A percentile compares a stretch with the other conserved stretches of the same genome.
These are phyloP conservation scores for Escovopsis sp. DNA, from an alignment of 2,329 filamentous ascomycete species.

Conservation along the genomic window DNA sequence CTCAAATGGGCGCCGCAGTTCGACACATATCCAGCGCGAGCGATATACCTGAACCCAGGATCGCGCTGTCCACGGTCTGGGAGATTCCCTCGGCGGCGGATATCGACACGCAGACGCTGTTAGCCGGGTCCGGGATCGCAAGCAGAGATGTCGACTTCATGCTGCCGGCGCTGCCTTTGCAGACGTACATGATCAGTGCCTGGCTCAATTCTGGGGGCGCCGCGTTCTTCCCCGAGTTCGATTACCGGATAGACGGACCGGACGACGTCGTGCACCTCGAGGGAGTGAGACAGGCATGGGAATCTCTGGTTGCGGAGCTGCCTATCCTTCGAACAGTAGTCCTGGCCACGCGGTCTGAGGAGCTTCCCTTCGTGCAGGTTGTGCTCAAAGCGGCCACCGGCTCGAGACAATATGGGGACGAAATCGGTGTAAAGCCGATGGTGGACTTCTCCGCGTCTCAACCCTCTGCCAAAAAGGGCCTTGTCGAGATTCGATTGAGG, in stretches of 20 bases:
- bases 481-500: conserved; percentile 31
- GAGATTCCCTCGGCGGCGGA: conserved; percentile 14
- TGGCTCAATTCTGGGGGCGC: conserved; percentile 54
- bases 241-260: conserved; percentile 33
- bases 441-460: background rate
- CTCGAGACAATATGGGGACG: background rate
- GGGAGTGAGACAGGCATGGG: conserved; percentile 45
- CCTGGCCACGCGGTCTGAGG: conserved; percentile 29
- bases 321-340: conserved; percentile 58
- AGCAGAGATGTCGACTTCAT: conserved; percentile 34
- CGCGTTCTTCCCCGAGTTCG: conserved; percentile 62
- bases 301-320: conserved; percentile 33
- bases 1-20: conserved; percentile 37
- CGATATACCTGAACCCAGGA: background rate
- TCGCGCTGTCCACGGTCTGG: conserved; percentile 6
- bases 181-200: conserved; percentile 63
- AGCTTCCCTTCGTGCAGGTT: conserved; percentile 47
- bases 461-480: conserved; percentile 1
- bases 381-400: conserved; percentile 23
- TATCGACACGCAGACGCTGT: conserved; percentile 23
- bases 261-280: conserved; percentile 14
- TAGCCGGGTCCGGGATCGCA: conserved; percentile 25
- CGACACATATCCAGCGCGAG: conserved; percentile 4
- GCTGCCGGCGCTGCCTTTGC: conserved; percentile 60
- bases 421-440: background rate